These are phyloP conservation scores for Neofusicoccum ribis DNA, from an alignment of 2,329 filamentous ascomycete species.

Conservation along the genomic window DNA sequence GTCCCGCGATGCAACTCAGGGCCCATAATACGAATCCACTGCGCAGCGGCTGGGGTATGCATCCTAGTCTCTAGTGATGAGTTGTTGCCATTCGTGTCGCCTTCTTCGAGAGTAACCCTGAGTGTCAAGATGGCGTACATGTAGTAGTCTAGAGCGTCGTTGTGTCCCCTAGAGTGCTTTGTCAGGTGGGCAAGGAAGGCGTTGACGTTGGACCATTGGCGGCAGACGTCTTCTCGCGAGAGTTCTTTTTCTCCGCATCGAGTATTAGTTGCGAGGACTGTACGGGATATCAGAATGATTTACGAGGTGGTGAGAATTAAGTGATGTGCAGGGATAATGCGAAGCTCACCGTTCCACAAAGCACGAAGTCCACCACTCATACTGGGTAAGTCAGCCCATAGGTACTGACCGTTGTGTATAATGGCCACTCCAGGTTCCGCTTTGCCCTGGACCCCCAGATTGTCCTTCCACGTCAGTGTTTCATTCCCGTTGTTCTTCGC, in stretches of 20 bases:
- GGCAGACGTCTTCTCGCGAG: not conserved
- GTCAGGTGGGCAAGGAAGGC: not conserved
- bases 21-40: not conserved
- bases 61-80: not conserved
- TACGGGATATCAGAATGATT: not conserved
- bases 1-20: not conserved
- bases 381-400: not conserved
- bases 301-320: no score
- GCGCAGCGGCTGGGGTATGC: not conserved
- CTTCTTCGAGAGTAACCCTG: not conserved
- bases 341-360: not conserved
- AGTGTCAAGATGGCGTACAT: not conserved
- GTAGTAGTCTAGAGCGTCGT: not conserved
- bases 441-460: not conserved
- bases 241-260: not conserved
- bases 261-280: not conserved
- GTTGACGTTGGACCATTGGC: not conserved
- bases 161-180: not conserved
- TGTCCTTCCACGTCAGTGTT: not conserved
- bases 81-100: not conserved
- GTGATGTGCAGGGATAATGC: no score
- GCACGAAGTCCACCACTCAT: not conserved
- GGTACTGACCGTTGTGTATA: not conserved
- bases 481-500: not conserved
- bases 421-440: not conserved